phyloP scores from a whole-genome alignment of 768 basidiomycete genomes.

The Russula dissimulans region DNA sequence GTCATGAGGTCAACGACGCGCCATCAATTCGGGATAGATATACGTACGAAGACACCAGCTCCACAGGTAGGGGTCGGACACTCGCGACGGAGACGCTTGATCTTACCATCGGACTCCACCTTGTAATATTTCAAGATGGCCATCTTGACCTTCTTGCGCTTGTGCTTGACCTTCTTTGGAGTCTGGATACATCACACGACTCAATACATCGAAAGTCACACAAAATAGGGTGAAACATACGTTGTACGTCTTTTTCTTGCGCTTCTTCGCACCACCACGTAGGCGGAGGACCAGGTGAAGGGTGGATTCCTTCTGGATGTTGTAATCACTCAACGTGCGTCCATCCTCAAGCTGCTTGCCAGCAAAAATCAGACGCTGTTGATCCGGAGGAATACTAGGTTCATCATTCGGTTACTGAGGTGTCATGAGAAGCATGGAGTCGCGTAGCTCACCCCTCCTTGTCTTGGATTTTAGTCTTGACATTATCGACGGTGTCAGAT shows the following conservation, averaged over 20 bases:
- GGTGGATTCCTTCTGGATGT: constrained; percentile 99
- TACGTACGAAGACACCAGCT: constrained; percentile 74
- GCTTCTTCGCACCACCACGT: constrained; percentile 99
- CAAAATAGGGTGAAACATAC: constrained; percentile 35
- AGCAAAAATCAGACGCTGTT: constrained; percentile 97
- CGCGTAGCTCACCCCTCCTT: constrained; percentile 77
- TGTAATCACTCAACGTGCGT: constrained; percentile 89
- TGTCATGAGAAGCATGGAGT: not conserved
- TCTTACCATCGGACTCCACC: constrained; percentile 96
- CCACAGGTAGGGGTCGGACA: constrained; percentile 79
- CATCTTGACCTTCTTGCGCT: constrained; percentile 85
- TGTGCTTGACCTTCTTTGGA: constrained; percentile 18
- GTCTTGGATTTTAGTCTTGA: constrained; percentile 96
- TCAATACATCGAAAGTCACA: not conserved
- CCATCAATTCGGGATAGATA: not conserved
- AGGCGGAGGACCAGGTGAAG: constrained; percentile 96
- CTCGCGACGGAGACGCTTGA: constrained; percentile 97
- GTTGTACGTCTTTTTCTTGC: constrained; percentile 99
- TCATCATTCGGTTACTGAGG: constrained; percentile 5
- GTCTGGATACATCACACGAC: constrained; percentile 14
- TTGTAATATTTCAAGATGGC: constrained; percentile 99
- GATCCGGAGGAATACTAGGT: constrained; percentile 77
- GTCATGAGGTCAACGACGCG: not conserved
- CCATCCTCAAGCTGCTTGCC: constrained; percentile 99
- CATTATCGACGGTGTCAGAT: constrained; percentile 96